These are phyloP conservation scores for Backusella parvicylindrica DNA, from an alignment of 192 early-diverging fungal species.

Conservation along the genomic window DNA sequence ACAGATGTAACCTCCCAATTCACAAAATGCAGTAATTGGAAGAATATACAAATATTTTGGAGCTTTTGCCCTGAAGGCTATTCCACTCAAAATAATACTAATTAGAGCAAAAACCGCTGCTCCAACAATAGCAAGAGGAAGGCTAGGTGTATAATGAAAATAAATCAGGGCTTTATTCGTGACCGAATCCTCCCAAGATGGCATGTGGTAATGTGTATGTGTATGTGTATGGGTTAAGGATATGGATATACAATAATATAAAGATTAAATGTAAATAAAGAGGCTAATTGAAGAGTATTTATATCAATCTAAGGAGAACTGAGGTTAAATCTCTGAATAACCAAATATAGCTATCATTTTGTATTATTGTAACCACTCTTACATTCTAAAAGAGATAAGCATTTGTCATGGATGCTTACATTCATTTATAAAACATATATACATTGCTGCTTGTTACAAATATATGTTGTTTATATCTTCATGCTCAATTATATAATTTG, in stretches of 20 bases:
- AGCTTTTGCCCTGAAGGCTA: neutral
- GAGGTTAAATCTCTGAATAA: neutral
- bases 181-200: neutral
- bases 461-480: neutral
- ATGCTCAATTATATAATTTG: neutral
- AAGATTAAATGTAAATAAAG: neutral
- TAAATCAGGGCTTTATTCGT: neutral
- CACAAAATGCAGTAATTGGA: neutral
- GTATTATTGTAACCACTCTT: neutral
- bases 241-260: neutral
- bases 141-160: neutral
- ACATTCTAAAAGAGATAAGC: neutral
- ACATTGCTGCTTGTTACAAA: neutral
- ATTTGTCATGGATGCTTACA: neutral
- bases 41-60: slow-evolving; percentile 3
- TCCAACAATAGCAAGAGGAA: slow-evolving; percentile 4
- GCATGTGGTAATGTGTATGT: neutral
- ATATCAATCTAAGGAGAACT: neutral
- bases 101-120: neutral
- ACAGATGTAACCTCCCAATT: neutral
- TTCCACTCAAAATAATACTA: neutral
- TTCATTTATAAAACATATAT: neutral
- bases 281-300: neutral
- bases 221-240: neutral
- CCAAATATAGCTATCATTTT: neutral